These are phyloP conservation scores for Polyrhizophydium stewartii DNA, from an alignment of 371 early-diverging fungal genomes.

Conservation along the genomic window DNA sequence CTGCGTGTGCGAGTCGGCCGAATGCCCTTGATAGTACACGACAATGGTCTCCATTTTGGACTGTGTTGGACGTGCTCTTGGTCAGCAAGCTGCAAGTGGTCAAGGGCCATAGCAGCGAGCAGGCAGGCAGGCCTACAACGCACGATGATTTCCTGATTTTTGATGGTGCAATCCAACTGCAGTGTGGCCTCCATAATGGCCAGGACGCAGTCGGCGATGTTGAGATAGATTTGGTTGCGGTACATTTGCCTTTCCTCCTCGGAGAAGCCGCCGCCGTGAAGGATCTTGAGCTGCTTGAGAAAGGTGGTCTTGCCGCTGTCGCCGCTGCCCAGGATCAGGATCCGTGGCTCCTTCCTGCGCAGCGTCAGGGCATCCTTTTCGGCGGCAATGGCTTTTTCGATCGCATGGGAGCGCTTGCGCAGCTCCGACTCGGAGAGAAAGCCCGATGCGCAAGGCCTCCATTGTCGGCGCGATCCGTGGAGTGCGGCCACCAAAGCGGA, in stretches of 20 bases:
- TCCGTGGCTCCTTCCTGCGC: background rate
- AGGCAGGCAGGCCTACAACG: background rate
- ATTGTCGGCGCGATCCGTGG: too few relatives aligned
- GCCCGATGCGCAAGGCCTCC: too few relatives aligned
- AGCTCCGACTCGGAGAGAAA: background rate
- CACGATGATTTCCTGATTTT: background rate
- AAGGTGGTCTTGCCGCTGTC: slow-evolving; percentile 45
- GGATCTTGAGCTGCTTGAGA: slow-evolving; percentile 53
- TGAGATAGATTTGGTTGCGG: background rate
- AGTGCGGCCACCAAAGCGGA: too few relatives aligned
- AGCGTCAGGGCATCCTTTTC: background rate
- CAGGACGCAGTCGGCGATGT: background rate
- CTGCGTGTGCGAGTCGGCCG: background rate
- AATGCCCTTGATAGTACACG: background rate
- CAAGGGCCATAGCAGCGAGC: background rate
- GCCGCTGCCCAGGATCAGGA: slow-evolving; percentile 4
- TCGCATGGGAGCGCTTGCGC: background rate
- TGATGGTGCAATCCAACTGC: background rate
- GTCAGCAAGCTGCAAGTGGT: background rate
- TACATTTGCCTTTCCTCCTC: slow-evolving; percentile 11
- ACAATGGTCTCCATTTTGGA: background rate
- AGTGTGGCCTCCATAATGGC: background rate
- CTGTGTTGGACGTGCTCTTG: background rate
- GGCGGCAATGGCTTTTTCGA: background rate
- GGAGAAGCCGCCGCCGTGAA: slow-evolving; percentile 84